Evolutionary conservation across 352 stramenopile genomes (phyloP), one percentile per base, ranked within the genome.

Genomic region (Phytophthora macrochlamydospora): DNA sequence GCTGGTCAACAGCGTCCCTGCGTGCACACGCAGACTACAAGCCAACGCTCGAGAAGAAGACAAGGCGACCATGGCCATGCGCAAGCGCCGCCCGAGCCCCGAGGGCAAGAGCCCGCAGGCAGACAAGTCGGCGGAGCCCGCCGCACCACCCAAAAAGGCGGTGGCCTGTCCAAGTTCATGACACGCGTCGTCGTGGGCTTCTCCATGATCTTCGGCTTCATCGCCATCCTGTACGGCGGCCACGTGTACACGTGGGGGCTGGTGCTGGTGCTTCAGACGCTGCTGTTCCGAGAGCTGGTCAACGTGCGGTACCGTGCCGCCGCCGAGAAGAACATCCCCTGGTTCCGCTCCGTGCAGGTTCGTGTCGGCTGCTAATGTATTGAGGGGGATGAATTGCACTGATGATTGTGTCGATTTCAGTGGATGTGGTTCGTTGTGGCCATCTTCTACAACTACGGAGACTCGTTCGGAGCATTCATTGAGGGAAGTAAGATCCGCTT

Each of bases 201-300:
- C 32, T 75, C 79, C 30, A 94, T 94, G 86, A 92, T 94, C 62
- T 76, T 65, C 30, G 75, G 67, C 51, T 94, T 94, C 48, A 78
- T 72, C 48, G 69, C 83, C 59, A 87, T 94, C 59, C 73, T 92
- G 43, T 94, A 94, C 65, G 83, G 83, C 45, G 86, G 86, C 32
- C 86, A 94, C 69, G 78, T 94, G 69, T 94, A 94, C 71, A 82
- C 81, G 18, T 92, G 82, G 86, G 67, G 82, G 48, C 83, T 97
- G 55, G 91, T 97, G 42, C 80, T 94, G 44, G 69, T 97, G 24
- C 75, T 94, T 32, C 88, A 98, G 73, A 89, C 91, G 53, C 71
- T 98, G 55, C 82, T 98, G 44, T 98, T 98, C 83, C 92, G 92
- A n/a, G 97, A 99, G 75, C 83, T 99, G 4, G 97, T 99, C n/a